Evolutionary conservation across 2,329 filamentous ascomycete species (phyloP).

Genomic region (Graphiopsis chlorocephala): DNA sequence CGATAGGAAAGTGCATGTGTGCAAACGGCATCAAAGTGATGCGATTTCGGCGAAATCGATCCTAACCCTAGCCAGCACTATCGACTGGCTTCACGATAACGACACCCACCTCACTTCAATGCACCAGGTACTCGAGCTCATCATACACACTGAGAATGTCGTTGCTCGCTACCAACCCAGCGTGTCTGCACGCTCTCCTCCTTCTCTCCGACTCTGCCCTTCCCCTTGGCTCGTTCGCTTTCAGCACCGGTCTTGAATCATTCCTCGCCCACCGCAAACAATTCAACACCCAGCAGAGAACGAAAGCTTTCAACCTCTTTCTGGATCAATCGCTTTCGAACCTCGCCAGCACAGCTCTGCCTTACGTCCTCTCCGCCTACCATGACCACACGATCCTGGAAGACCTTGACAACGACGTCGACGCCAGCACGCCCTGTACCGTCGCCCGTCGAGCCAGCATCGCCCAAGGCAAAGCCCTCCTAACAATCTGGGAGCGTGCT

Average conservation of each 20-base stretch:
- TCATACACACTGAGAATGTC: background rate
- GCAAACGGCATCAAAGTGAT: background rate
- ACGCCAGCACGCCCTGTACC: conserved; percentile 74
- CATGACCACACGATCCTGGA: conserved; percentile 46
- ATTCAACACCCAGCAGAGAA: conserved; percentile 33
- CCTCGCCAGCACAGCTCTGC: conserved; percentile 68
- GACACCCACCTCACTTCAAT: background rate
- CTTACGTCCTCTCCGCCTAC: conserved; percentile 70
- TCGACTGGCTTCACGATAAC: background rate
- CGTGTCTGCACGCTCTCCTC: conserved; percentile 64
- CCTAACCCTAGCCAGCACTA: background rate
- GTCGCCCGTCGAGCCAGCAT: conserved; percentile 73
- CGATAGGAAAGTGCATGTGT: background rate
- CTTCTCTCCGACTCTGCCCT: conserved; percentile 78
- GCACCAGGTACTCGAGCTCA: background rate
- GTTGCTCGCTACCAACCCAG: background rate
- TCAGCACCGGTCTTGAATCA: conserved; percentile 78
- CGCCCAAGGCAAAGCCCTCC: conserved; percentile 71
- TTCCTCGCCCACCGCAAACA: conserved; percentile 64
- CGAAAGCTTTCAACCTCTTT: conserved; percentile 58
- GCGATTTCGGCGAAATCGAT: background rate
- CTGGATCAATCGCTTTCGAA: conserved; percentile 68
- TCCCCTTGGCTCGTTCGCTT: conserved; percentile 82
- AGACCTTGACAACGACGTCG: conserved; percentile 69
- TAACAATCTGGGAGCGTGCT: conserved; percentile 67